A percentile compares a stretch with the other conserved stretches of the same genome.
phyloP scores from a whole-genome alignment of 2,329 filamentous ascomycete genomes.

The Colletotrichum eremochloae region DNA sequence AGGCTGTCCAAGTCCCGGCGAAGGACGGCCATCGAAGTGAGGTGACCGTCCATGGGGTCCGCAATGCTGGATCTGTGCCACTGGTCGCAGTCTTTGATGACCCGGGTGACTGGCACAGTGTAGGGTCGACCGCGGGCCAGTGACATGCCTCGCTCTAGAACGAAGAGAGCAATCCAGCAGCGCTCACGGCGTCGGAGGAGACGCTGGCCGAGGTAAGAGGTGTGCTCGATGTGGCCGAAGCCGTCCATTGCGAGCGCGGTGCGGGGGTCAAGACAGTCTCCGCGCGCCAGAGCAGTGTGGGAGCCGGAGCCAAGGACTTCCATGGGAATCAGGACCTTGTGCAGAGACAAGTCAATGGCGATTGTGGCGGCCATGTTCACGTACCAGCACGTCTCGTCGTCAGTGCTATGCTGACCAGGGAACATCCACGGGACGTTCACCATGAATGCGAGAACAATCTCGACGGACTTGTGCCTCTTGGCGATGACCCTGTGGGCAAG shows the following conservation, averaged over 20 bases:
- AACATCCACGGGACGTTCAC: conserved; percentile 83
- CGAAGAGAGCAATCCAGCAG: conserved; percentile 79
- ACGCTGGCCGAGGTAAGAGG: conserved; percentile 70
- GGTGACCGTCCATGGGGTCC: conserved; percentile 77
- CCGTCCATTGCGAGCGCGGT: conserved; percentile 77
- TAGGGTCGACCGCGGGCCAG: conserved; percentile 78
- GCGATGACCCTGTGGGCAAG: conserved; percentile 73
- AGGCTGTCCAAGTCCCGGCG: conserved; percentile 73
- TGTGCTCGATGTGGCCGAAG: conserved; percentile 72
- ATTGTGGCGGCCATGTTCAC: conserved; percentile 78
- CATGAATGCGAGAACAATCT: conserved; percentile 82
- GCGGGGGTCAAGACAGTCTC: conserved; percentile 77
- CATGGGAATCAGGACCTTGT: conserved; percentile 75
- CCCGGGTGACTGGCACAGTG: conserved; percentile 74
- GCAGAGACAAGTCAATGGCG: conserved; percentile 76
- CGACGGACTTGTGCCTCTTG: conserved; percentile 75
- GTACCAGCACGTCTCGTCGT: conserved; percentile 80
- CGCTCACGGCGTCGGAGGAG: conserved; percentile 75
- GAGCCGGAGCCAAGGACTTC: conserved; percentile 59
- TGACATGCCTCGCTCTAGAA: conserved; percentile 79
- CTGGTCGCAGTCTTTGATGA: conserved; percentile 75
- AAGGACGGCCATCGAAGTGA: conserved; percentile 79
- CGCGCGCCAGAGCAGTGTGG: conserved; percentile 66
- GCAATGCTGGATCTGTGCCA: conserved; percentile 76
- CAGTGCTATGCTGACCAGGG: conserved; percentile 74